Percentiles rank a stretch among this genome's conserved stretches.
Conservation (phyloP, 1,284 basidiomycete species). For the Microbotryum saponariae region DNA sequence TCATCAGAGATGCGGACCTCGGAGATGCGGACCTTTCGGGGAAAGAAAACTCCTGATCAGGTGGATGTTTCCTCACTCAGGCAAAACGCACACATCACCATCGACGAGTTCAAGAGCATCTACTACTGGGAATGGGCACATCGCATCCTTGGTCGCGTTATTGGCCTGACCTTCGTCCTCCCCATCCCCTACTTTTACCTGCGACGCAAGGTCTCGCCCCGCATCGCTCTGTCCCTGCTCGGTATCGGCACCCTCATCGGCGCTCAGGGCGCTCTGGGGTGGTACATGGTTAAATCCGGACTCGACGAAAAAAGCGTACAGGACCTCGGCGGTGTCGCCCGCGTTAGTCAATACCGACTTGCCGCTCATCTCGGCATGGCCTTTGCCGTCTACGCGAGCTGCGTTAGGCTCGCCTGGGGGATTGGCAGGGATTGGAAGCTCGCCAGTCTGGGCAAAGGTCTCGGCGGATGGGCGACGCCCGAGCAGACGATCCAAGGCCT, state of each 20-base stretch:
- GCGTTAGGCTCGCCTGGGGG: conserved; percentile 74
- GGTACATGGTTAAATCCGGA: conserved; percentile 99
- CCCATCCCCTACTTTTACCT: conserved; percentile 68
- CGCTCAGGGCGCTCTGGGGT: conserved; percentile 75
- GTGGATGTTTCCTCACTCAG: conserved; percentile 43
- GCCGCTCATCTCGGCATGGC: conserved; percentile 90
- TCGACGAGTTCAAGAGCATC: conserved; percentile 90
- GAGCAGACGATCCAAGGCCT: conserved; percentile 45
- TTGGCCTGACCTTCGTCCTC: conserved; percentile 56
- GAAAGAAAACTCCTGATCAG: background rate
- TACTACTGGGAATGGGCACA: conserved; percentile 99
- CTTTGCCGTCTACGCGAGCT: conserved; percentile 80
- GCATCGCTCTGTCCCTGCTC: conserved; percentile 27
- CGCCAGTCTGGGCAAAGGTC: conserved; percentile 44
- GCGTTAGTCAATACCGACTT: conserved; percentile 93
- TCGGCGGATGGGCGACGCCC: conserved; percentile 32
- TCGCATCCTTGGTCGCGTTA: conserved; percentile 81
- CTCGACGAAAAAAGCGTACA: conserved; percentile 57
- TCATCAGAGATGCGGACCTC: no score
- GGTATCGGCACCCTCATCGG: conserved; percentile 38
- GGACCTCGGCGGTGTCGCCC: conserved; percentile 73
- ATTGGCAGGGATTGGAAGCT: conserved; percentile 74
- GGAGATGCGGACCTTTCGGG: background rate
- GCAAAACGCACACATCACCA: conserved; percentile 75
- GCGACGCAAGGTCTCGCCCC: conserved; percentile 49